These are phyloP conservation scores for Fusarium pininemorale DNA, from an alignment of 2,329 filamentous ascomycete species.

Conservation along the genomic window DNA sequence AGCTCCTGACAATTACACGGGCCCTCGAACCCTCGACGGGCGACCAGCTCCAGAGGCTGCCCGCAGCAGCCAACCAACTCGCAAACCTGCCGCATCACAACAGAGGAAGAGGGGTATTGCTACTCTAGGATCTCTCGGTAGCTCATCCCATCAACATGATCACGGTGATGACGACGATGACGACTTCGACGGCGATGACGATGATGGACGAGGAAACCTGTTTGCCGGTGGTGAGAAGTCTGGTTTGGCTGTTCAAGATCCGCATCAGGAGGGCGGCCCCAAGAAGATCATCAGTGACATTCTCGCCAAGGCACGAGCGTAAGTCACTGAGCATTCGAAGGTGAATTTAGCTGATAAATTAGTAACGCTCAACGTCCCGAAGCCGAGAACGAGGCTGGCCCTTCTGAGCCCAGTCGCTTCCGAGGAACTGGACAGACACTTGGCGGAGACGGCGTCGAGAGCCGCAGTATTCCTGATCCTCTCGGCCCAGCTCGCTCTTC, in stretches of 20 bases:
- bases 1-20: constrained; percentile 59
- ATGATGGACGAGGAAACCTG: constrained; percentile 71
- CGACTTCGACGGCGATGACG: constrained; percentile 64
- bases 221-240: constrained; percentile 91
- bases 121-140: constrained; percentile 66
- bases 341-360: constrained; percentile 15
- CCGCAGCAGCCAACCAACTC: constrained; percentile 41
- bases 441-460: constrained; percentile 79
- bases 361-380: constrained; percentile 71
- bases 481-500: constrained; percentile 43
- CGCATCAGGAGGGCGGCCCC: constrained; percentile 58
- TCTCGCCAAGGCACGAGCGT: constrained; percentile 71
- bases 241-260: constrained; percentile 73
- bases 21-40: constrained; percentile 70
- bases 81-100: constrained; percentile 49
- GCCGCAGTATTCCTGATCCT: constrained; percentile 73
- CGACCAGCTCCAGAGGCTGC: constrained; percentile 62
- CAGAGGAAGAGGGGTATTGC: constrained; percentile 69
- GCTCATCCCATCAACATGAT: constrained; percentile 58
- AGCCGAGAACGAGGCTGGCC: constrained; percentile 58
- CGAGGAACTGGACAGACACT: constrained; percentile 78
- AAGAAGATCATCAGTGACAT: constrained; percentile 70
- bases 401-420: constrained; percentile 66
- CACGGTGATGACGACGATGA: constrained; percentile 69
- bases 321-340: constrained; percentile 31